Percentiles rank a stretch among this genome's conserved stretches.
Evolutionary conservation across 495 filamentous ascomycete genomes (phyloP).

Genomic region (Annulohypoxylon stygium): DNA sequence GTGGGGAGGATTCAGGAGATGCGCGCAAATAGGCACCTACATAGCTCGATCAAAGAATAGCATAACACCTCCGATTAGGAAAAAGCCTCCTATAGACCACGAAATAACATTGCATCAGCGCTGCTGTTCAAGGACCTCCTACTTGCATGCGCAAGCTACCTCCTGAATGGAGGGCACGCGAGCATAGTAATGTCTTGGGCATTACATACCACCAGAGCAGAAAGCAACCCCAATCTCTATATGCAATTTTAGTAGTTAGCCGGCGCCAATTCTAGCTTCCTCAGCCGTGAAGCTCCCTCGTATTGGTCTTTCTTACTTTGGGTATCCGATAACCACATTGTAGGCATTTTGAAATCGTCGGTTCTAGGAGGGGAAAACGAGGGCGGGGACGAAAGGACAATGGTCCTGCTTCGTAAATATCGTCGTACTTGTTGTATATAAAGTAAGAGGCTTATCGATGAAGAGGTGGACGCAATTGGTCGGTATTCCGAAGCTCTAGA

Average conservation of each 20-base stretch:
- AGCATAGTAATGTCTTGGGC: slow-evolving; percentile 27
- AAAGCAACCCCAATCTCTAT: slow-evolving; percentile 95
- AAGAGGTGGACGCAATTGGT: slow-evolving; percentile 21
- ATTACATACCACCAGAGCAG: slow-evolving; percentile 88
- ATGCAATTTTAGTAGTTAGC: slow-evolving; percentile 31
- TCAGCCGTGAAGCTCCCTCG: background rate
- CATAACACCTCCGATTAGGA: slow-evolving; percentile 90
- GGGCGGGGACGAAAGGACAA: background rate
- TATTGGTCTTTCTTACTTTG: slow-evolving; percentile 76
- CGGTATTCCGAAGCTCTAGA: slow-evolving; percentile 8
- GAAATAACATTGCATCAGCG: slow-evolving; percentile 38
- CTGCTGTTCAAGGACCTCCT: slow-evolving; percentile 7
- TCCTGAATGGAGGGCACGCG: slow-evolving; percentile 16
- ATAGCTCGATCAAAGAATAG: slow-evolving; percentile 98
- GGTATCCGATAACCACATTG: slow-evolving; percentile 95
- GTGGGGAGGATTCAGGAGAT: background rate
- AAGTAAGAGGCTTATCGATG: background rate
- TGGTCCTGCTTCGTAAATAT: background rate
- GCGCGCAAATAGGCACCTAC: slow-evolving; percentile 66
- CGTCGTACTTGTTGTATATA: background rate
- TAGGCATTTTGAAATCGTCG: slow-evolving; percentile 59
- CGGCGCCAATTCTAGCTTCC: background rate
- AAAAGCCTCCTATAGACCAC: slow-evolving; percentile 77
- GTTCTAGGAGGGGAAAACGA: slow-evolving; percentile 2
- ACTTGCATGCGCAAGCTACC: slow-evolving; percentile 10